Base-by-base conservation (phyloP, 129 eudicot genomes). In the Calendula officinalis region DNA sequence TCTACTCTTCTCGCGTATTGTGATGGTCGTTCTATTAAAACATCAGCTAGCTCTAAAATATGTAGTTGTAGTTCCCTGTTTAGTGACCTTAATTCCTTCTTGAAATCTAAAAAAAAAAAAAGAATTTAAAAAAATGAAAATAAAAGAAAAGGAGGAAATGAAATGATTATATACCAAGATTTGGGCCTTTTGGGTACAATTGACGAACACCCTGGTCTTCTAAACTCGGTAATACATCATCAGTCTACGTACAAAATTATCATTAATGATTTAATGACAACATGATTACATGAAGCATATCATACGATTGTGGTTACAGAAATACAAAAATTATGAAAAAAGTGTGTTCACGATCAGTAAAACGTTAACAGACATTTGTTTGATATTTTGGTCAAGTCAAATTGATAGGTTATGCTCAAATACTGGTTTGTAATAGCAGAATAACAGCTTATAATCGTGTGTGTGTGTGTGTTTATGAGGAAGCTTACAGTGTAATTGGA, bases 1-100 rank as follows among this genome's bases (percentile, higher is more conserved):
- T 86, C 97, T 66, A 90, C 95, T 77, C 95, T 81, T 81, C 97
- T 77, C 14, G 95, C 97, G 62, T 90, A 86, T 62, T 90, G 97
- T 16, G 95, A 87, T 34, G 97, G 97, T 4, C 95, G 74, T 64
- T 86, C 92, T 39, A 90, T 69, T 57, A 87, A 86, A 71, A 91
- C 77, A 69, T 91, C 94, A 76, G 96, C 90, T 45, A 91, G 90
- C 84, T 91, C 94, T 75, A 91, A 75, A 39, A 91, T 59, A 66
- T 87, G 88, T 62, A 91, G 83, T 49, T 87, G 98, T 69, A 91
- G 44, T 73, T 87, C 98, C 72, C 96, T 87, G 70, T 91, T 91
- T n/a, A 91, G 94, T 10, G 91, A 73, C 66, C 87, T 80, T 76
- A 87, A 68, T 76, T 91, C 96, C 62, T 91, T 91, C 77, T 82